These are phyloP conservation scores for Phytophthora pinifolia DNA, from an alignment of 352 stramenopile species.

Conservation along the genomic window DNA sequence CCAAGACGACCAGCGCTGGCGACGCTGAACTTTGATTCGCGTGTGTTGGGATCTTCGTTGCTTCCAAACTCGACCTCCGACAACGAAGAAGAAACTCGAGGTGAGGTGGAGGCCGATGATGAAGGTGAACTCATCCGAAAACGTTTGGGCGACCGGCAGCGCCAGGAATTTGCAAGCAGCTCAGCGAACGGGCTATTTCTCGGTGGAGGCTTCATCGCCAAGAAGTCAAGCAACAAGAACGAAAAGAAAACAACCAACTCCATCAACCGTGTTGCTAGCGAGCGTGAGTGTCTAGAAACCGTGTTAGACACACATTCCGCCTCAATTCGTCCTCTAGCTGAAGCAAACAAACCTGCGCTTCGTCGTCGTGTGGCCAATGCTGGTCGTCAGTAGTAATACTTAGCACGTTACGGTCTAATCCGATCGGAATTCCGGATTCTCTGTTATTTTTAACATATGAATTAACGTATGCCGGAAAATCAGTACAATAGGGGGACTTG, in stretches of 20 bases:
- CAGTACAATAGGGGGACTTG: too few relatives aligned
- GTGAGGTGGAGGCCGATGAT: conserved; percentile 1
- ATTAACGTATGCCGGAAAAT: too few relatives aligned
- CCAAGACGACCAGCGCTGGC: conserved; percentile 5
- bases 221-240: conserved; percentile 17
- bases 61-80: background rate
- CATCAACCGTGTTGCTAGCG: conserved; percentile 4
- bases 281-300: conserved; percentile 15
- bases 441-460: too few relatives aligned
- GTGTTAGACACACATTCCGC: conserved; percentile 16
- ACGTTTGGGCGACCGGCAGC: conserved; percentile 21
- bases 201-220: conserved; percentile 43
- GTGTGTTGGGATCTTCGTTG: conserved; percentile 1
- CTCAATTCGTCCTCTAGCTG: conserved; percentile 18
- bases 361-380: conserved; percentile 23
- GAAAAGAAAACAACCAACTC: conserved; percentile 10
- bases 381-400: too few relatives aligned
- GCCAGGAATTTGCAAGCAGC: conserved; percentile 21
- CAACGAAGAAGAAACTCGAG: background rate
- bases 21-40: conserved; percentile 15
- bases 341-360: conserved; percentile 26
- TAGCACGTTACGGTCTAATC: too few relatives aligned
- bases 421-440: too few relatives aligned
- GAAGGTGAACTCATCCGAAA: conserved; percentile 12
- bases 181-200: conserved; percentile 29